Evolutionary conservation across 2,329 filamentous ascomycete species (phyloP), one percentile per base, ranked within the genome.

Genomic region (Colletotrichum australisinense): DNA sequence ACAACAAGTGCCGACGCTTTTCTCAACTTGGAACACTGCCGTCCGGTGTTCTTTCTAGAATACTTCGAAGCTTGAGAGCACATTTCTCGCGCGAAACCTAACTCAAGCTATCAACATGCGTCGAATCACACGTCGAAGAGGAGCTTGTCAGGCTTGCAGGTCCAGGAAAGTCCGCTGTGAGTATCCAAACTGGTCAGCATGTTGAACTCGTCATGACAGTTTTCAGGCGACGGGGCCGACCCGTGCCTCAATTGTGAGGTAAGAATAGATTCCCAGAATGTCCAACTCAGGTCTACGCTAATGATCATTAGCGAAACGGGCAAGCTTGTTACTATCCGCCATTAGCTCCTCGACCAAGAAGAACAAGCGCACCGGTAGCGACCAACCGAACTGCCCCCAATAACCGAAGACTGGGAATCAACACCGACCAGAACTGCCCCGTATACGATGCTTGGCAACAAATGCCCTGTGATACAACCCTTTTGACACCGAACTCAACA

Each of bases 91-190:
- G 7, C 4, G 1, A n/a, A 59, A 60, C 9, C n/a, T 9, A n/a
- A 22, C 12, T 19, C n/a, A n/a, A 28, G 14, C 56, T 22, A 26
- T 14, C 59, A 57, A 7, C 5, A 73, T 73, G 70, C 66, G 70
- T 9, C 63, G 70, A 49, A 69, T 73, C 26, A 73, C 70, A 19
- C 70, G 70, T 22, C 56, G 70, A 8, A 73, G 70, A 64, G 70
- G 70, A 3, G 70, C 70, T 12, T 73, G 70, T 22, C 66, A 73
- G 30, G 66, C 66, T 4, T 73, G 70, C 53, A 60, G 70, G 35
- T 69, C 60, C 9, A 64, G 70, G 26, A 73, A 73, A 19, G 70
- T 73, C n/a, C 70, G 70, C 26, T 73, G 70, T 73, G 30, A 69
- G 69, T 69, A 22, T 19, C 3, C 26, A 19, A 4, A 11, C 12